Evolutionary conservation across 768 basidiomycete genomes (phyloP), one percentile per base, ranked within the genome.

Genomic region (Hydnomerulius pinastri): DNA sequence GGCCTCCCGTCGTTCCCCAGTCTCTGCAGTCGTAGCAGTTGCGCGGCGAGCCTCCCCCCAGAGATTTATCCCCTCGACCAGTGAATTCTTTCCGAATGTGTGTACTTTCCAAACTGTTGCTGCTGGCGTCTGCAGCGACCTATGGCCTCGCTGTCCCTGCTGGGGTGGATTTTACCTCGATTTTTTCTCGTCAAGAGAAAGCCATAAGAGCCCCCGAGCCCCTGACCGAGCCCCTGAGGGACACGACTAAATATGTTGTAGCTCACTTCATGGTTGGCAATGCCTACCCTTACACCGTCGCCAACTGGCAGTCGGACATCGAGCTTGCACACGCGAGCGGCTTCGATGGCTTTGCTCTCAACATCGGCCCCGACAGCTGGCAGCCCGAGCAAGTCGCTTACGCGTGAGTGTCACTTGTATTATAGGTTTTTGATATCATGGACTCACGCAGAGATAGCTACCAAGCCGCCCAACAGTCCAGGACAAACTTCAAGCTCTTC

Each of bases 341-440:
- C 15, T 78, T 88, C 55, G 86, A 87, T 52, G 86, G 74, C 1
- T 87, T 87, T 64, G 85, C 85, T 1, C 73, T 92, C 47, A 90
- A 90, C 60, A 74, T 85, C 38, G 89, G 89, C 18, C 59, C 56
- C 0, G 85, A 88, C 58, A 54, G 65, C 35, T 90, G 86, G 85
- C 79, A 89, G 57, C 71, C 77, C 29, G 71, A 69, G 37, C 80
- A 81, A 44, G 79, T 90, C 9, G 74, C 77, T 29, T 77, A 82
- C 48, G 89, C 87, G 73, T 90, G 68, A 66, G 74, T 73, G 15
- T 53, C 30, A 15, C 9, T 45, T 24, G 27, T 18, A 27, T 43
- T 40, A 55, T 41, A 37, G 21, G 36, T 25, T 27, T 44, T 43
- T n/a, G n/a, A 38, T 24, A 6, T 43, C 28, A 27, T 46, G 41